These are phyloP conservation scores for Zymoseptoria pseudotritici DNA, from an alignment of 2,329 filamentous ascomycete genomes.

Conservation along the genomic window DNA sequence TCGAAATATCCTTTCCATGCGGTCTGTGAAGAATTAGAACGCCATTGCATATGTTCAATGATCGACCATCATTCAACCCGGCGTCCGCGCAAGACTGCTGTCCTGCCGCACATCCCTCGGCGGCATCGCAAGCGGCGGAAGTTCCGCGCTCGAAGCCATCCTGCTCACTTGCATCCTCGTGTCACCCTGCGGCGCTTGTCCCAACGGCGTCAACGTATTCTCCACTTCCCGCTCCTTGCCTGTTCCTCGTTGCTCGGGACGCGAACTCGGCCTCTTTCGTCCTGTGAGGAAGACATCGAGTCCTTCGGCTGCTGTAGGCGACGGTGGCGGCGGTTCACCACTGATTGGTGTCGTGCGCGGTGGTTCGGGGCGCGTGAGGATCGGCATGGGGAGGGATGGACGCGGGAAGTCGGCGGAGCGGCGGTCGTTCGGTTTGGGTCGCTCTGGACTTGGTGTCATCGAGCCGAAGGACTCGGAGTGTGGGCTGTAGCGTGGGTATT, in stretches of 20 bases:
- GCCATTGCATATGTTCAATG: neutral
- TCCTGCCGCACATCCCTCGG: neutral
- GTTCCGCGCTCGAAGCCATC: neutral
- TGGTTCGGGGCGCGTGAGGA: neutral
- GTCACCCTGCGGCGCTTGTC: neutral
- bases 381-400: neutral
- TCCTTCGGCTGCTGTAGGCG: neutral
- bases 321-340: neutral
- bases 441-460: neutral
- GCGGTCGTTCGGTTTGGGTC: neutral
- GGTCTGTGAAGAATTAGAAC: neutral
- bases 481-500: conserved; percentile 10
- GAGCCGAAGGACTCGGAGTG: neutral
- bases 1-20: neutral
- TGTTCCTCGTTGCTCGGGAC: neutral
- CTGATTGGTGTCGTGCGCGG: neutral
- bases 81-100: neutral
- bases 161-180: neutral
- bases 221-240: neutral
- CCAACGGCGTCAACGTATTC: neutral
- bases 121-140: neutral
- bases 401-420: neutral
- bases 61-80: neutral
- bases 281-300: neutral
- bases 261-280: neutral